A percentile compares a stretch with the other conserved stretches of the same genome.
phyloP scores from a whole-genome alignment of 176 grass and related monocot genomes.

The Bonia amplexicaulis region DNA sequence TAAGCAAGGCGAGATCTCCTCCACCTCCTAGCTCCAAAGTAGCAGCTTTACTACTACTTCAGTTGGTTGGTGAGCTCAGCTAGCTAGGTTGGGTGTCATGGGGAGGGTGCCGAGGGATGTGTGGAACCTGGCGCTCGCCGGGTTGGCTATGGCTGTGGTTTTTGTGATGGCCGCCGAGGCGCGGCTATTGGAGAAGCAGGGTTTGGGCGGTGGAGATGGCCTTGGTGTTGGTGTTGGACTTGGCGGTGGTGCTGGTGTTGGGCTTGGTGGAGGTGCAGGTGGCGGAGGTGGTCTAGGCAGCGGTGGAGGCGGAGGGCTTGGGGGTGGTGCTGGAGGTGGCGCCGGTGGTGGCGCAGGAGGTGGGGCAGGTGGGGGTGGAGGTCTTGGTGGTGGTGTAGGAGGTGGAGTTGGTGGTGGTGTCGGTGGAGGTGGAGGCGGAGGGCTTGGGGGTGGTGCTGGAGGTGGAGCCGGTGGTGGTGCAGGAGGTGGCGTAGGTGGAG shows the following conservation, averaged over 20 bases:
- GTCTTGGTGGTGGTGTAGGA: background rate
- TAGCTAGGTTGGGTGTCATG: conserved; percentile 16
- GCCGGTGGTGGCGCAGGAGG: background rate
- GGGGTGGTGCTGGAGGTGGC: background rate
- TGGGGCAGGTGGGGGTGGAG: no score
- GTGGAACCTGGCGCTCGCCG: background rate
- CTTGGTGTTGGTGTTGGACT: background rate
- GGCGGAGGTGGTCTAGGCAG: background rate
- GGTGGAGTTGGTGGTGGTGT: background rate
- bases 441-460: background rate
- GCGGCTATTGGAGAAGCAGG: conserved; percentile 9
- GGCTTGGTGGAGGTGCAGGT: background rate
- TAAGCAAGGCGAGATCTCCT: background rate
- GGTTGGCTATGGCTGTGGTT: conserved; percentile 10
- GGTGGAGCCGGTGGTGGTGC: background rate
- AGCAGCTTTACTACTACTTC: background rate
- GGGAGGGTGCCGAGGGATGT: background rate
- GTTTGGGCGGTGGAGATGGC: conserved; percentile 1
- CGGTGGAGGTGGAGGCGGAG: background rate
- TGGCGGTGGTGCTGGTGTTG: background rate
- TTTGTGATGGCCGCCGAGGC: background rate
- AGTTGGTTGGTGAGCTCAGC: background rate
- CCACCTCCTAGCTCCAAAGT: background rate
- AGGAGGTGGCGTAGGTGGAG: background rate
- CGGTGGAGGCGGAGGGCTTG: background rate